Conservation (phyloP, 345 rosid species). For the Camelina sativa region DNA sequence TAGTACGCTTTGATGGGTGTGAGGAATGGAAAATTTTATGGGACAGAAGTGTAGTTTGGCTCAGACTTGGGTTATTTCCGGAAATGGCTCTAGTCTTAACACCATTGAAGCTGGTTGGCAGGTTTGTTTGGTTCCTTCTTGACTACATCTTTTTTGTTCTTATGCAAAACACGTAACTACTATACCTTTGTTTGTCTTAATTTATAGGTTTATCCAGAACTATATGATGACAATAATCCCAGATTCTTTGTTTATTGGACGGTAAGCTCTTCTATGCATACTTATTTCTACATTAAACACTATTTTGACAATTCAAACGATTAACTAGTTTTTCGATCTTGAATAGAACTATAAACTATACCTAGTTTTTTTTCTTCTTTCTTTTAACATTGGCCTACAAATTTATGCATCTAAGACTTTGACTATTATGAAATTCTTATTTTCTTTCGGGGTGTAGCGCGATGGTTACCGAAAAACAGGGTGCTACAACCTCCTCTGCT, state of each 20-base stretch:
- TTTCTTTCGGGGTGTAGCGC: conserved; percentile 39
- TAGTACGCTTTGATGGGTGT: conserved; percentile 61
- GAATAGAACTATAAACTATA: not conserved
- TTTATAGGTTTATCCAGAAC: conserved; percentile 63
- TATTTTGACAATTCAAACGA: not conserved
- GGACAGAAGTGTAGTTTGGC: conserved; percentile 69
- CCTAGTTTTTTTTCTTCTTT: not conserved
- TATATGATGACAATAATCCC: conserved; percentile 64
- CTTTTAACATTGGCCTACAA: not conserved
- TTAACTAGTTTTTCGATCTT: not conserved
- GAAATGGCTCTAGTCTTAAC: conserved; percentile 57
- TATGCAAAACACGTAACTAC: not conserved
- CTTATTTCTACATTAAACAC: not conserved
- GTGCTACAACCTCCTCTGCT: conserved; percentile 69
- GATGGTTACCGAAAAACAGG: conserved; percentile 71
- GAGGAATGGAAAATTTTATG: conserved; percentile 58
- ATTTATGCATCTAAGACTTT: not conserved
- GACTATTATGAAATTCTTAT: too few relatives aligned
- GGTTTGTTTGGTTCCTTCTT: conserved; percentile 43
- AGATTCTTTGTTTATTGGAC: conserved; percentile 81
- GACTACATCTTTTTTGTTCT: not conserved
- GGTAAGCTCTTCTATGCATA: conserved; percentile 44
- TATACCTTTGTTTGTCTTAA: conserved; percentile 2
- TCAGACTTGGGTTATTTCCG: conserved; percentile 68
- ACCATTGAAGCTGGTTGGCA: conserved; percentile 83